Evolutionary conservation across 805 yeast genomes (phyloP).

Genomic region (Yamadazyma kitorensis): DNA sequence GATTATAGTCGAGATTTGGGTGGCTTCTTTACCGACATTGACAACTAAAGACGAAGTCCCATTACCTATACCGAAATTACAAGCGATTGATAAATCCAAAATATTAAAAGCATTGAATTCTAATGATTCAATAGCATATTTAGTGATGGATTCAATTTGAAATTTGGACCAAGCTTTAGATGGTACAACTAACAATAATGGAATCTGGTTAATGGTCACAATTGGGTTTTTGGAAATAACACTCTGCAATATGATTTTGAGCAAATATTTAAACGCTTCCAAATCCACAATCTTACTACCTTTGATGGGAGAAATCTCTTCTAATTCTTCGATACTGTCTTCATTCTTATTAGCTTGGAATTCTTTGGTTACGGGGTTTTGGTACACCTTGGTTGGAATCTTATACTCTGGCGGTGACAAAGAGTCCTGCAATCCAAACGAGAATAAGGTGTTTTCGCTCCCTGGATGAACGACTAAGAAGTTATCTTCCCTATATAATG

Average conservation of each 20-base stretch:
- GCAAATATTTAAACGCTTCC: conserved; percentile 64
- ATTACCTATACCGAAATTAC: conserved; percentile 71
- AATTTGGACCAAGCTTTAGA: conserved; percentile 62
- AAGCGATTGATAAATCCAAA: conserved; percentile 63
- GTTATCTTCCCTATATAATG: conserved; percentile 43
- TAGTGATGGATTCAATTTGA: conserved; percentile 67
- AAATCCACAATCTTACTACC: conserved; percentile 64
- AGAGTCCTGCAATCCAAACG: conserved; percentile 75
- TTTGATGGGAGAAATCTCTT: conserved; percentile 59
- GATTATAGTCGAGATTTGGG: conserved; percentile 77
- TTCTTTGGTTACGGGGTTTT: conserved; percentile 32
- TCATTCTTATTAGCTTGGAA: conserved; percentile 39
- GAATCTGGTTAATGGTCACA: conserved; percentile 61
- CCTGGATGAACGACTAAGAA: conserved; percentile 73
- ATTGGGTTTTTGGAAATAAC: conserved; percentile 36
- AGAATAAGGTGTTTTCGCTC: conserved; percentile 67
- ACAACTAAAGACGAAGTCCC: conserved; percentile 68
- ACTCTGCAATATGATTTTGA: conserved; percentile 44
- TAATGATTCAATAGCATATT: conserved; percentile 70
- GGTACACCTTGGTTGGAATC: conserved; percentile 76
- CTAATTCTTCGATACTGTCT: conserved; percentile 16
- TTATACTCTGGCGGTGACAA: conserved; percentile 72
- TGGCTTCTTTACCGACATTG: conserved; percentile 73
- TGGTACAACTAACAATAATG: conserved; percentile 66
- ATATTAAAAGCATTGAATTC: conserved; percentile 72